Conservation (phyloP, 768 basidiomycete genomes). For the Psilocybe sp. region DNA sequence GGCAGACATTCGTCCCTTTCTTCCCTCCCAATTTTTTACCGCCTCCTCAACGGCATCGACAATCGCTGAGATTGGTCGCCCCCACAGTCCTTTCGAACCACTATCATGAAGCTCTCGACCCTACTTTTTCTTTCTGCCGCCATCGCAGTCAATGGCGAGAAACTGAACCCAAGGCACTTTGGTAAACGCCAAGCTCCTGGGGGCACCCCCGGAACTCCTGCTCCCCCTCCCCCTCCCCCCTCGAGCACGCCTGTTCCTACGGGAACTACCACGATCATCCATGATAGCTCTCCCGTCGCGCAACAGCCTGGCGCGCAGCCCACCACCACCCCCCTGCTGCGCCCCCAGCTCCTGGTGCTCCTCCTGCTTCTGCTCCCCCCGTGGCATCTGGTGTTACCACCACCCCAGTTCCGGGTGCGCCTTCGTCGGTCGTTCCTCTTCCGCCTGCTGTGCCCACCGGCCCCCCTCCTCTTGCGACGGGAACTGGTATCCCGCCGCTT, state of each 20-base stretch:
- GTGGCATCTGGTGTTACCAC: conserved; percentile 34
- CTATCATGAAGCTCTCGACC: conserved; percentile 43
- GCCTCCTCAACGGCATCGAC: not conserved
- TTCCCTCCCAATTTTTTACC: not conserved
- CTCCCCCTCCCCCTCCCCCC: conserved; percentile 9
- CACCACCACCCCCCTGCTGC: not conserved
- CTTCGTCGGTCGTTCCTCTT: not conserved
- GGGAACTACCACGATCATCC: too few species aligned
- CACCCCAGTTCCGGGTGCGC: conserved; percentile 53
- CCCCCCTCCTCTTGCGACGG: conserved; percentile 42
- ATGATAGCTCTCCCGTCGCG: too few species aligned
- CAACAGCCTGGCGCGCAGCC: too few species aligned
- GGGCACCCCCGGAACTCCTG: conserved; percentile 9
- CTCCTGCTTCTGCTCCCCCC: conserved; percentile 11
- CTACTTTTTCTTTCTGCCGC: conserved; percentile 44
- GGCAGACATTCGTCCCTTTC: too few species aligned
- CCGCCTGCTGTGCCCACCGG: conserved; percentile 2
- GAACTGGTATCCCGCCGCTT: conserved; percentile 54
- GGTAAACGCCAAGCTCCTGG: conserved; percentile 36
- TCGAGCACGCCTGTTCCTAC: conserved; percentile 1
- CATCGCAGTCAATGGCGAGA: conserved; percentile 32
- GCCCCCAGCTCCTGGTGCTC: conserved; percentile 10
- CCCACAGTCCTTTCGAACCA: conserved; percentile 19
- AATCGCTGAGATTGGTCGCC: not conserved
- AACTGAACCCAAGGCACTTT: conserved; percentile 33